A percentile compares a stretch with the other conserved stretches of the same genome.
These are phyloP conservation scores for Podaxis sp. DNA, from an alignment of 768 basidiomycete species.

Conservation along the genomic window DNA sequence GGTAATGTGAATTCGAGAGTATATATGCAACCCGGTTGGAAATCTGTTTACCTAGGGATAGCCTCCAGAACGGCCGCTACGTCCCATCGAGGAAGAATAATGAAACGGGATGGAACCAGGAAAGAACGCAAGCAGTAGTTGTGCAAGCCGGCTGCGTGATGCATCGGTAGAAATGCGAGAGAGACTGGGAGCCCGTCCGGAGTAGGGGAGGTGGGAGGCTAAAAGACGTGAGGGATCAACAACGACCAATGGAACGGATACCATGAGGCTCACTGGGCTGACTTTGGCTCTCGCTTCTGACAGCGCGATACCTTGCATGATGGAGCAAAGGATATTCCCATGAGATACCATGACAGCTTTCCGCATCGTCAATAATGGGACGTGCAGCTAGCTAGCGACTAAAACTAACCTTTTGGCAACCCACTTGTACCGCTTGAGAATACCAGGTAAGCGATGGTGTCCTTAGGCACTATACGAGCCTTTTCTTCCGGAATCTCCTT, in stretches of 20 bases:
- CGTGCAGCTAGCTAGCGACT: not conserved
- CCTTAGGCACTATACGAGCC: conserved; percentile 41
- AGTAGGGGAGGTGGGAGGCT: conserved; percentile 37
- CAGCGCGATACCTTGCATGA: conserved; percentile 35
- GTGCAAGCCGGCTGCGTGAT: conserved; percentile 64
- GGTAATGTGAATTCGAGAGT: too few relatives aligned
- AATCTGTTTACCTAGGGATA: conserved; percentile 51
- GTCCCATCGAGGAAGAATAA: conserved; percentile 62
- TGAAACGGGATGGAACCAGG: conserved; percentile 40
- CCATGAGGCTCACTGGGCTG: conserved; percentile 30
- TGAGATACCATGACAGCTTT: conserved; percentile 71
- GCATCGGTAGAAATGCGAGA: conserved; percentile 62
- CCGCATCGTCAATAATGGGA: not conserved
- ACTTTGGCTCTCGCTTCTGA: conserved; percentile 30
- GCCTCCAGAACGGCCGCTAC: conserved; percentile 44
- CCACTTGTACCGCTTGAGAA: conserved; percentile 82
- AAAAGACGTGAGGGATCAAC: not conserved
- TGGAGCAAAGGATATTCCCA: conserved; percentile 49
- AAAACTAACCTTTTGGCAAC: conserved; percentile 58
- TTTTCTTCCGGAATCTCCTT: conserved; percentile 37
- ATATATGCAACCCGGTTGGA: not conserved
- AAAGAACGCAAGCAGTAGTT: conserved; percentile 46
- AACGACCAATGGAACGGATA: not conserved
- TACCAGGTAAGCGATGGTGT: conserved; percentile 64
- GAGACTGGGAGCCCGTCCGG: conserved; percentile 43